phyloP scores from a whole-genome alignment of 257 asterid species.

The Lycium barbarum region DNA sequence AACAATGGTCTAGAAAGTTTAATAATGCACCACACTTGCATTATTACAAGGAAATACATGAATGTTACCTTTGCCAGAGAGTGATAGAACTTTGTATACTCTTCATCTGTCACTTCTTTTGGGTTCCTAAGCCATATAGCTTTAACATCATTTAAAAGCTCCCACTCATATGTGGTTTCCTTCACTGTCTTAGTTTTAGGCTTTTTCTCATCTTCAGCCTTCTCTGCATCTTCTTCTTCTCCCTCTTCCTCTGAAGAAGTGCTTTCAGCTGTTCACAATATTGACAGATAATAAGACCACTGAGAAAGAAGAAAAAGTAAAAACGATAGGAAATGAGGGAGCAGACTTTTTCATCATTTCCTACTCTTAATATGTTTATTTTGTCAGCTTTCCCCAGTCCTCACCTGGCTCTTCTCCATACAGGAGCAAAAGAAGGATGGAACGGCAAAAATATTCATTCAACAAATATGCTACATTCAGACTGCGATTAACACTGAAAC shows the following conservation, averaged over 20 bases:
- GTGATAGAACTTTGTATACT: conserved; percentile 80
- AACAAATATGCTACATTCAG: background rate
- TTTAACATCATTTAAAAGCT: conserved; percentile 86
- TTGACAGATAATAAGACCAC: conserved; percentile 18
- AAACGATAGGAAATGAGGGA: background rate
- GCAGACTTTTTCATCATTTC: background rate
- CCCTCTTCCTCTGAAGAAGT: conserved; percentile 66
- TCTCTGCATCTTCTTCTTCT: conserved; percentile 74
- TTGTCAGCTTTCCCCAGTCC: background rate
- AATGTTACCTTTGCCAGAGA: conserved; percentile 75
- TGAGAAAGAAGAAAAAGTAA: background rate
- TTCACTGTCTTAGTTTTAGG: conserved; percentile 78
- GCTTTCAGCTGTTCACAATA: conserved; percentile 67
- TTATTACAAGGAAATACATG: conserved; percentile 14
- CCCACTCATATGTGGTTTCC: conserved; percentile 88
- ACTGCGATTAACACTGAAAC: conserved; percentile 23
- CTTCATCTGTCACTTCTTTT: conserved; percentile 93
- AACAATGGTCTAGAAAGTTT: background rate
- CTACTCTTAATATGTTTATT: background rate
- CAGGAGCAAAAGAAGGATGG: background rate
- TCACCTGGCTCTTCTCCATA: background rate
- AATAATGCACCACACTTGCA: background rate
- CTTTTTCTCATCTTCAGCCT: conserved; percentile 77
- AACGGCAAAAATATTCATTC: background rate
- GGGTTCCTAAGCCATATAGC: conserved; percentile 94